Percentiles rank a stretch among this genome's conserved stretches.
Evolutionary conservation across 2,329 filamentous ascomycete genomes (phyloP).

Genomic region (Neonectria faginata): DNA sequence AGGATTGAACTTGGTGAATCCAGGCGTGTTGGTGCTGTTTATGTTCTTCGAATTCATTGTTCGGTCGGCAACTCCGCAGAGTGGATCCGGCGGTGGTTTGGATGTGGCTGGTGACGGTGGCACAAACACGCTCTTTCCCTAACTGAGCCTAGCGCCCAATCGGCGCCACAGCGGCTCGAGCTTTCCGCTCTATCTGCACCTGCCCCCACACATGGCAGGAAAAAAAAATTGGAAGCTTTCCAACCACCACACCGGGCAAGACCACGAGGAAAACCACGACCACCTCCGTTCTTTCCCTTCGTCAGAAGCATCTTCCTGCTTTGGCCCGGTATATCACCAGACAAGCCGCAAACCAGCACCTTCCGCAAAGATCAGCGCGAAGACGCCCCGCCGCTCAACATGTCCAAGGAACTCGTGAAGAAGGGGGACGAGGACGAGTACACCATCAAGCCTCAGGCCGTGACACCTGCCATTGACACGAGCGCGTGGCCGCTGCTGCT

Average conservation of each 20-base stretch:
- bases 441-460: conserved; percentile 91
- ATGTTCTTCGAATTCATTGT: neutral
- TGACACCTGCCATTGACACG: conserved; percentile 82
- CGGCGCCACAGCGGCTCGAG: conserved; percentile 44
- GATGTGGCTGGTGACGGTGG: conserved; percentile 15
- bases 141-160: conserved; percentile 24
- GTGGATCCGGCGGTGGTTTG: neutral
- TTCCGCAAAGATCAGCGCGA: conserved; percentile 23
- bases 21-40: neutral
- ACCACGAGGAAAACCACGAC: conserved; percentile 48
- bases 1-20: neutral
- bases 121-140: neutral
- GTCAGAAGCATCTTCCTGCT: conserved; percentile 42
- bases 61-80: neutral
- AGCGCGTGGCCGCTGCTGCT: conserved; percentile 93
- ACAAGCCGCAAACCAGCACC: conserved; percentile 27
- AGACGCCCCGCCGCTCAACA: conserved; percentile 38
- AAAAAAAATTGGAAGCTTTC: conserved; percentile 51
- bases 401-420: conserved; percentile 61
- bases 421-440: conserved; percentile 70
- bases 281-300: conserved; percentile 44
- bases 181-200: conserved; percentile 28
- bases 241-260: conserved; percentile 48
- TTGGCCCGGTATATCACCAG: conserved; percentile 46
- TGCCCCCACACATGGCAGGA: conserved; percentile 49